Evolutionary conservation across 2,329 filamentous ascomycete genomes (phyloP), one percentile per base, ranked within the genome.

Genomic region (Parafenestella ontariensis): DNA sequence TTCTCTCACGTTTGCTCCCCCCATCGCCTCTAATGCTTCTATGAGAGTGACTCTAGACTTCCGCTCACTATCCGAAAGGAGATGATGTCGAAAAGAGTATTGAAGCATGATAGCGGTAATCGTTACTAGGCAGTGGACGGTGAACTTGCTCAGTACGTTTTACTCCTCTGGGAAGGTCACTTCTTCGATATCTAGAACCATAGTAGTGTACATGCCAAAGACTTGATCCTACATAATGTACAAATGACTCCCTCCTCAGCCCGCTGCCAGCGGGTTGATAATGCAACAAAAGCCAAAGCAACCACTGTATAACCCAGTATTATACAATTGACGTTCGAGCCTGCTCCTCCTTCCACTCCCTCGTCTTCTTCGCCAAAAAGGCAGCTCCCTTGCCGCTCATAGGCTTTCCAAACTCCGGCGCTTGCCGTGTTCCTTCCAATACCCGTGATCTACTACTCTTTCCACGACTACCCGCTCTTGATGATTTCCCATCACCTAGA

Each of bases 301-400:
- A 13, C 3, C 36, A 39, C 10, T 13, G 10, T 3, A 5, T 18
- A 20, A 20, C 23, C 15, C 13, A 29, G 29, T 24, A 43, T 24
- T 29, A n/a, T 29, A 29, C 41, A 43, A 18, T 17, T 9, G 41
- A 43, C 4, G 41, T 15, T 43, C 41, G 24, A 9, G 23, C 9
- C 24, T 26, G 28, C 46, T 43, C 20, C 20, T 51, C 46, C 6
- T 29, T 20, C 50, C 34, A 50, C 33, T 50, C 18, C 11, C 36
- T 34, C 5, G 48, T 51, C 45, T 40, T 51, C 39, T 48, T 57
- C 2, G 46, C 37, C 45, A 62, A 46, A 28, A 52, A 58, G 5
- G 21, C 42, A 5, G 54, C 51, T 18, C 43, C 54, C 41, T 56
- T 61, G 21, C 44, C 51, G n/a, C 51, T 56, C 21, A 62, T 24